Evolutionary conservation across 176 grass and related monocot species (phyloP), one percentile per base, ranked within the genome.

Genomic region (Oryza glumipatula): DNA sequence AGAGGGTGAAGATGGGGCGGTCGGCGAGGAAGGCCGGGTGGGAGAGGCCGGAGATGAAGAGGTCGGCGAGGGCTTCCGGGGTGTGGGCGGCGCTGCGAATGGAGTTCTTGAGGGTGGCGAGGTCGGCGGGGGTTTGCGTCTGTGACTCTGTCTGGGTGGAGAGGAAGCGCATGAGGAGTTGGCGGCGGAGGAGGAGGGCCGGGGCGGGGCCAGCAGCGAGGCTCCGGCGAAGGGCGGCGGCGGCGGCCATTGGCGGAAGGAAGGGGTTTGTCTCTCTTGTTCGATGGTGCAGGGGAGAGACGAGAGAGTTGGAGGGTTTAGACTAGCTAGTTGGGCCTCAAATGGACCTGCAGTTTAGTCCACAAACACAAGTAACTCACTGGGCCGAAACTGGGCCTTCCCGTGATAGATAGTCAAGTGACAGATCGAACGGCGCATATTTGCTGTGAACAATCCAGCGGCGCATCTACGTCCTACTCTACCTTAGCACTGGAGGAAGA

Each of bases 11-110:
- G 71, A 95, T 39, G 17, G 82, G 28, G 43, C 90, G 66, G 80
- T 95, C 90, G 30, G 76, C 23, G 76, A 88, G 70, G 85, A 95
- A 93, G 83, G 83, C 46, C 9, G 76, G 83, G 72, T 87, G 36
- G 26, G 74, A 77, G 41, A 86, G 74, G 10, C 36, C 88, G 22
- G 80, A 67, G 11, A 83, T n/a, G 76, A 90, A 92, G 46, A 90
- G 90, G 56, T 60, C 68, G 48, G 86, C 90, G 47, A 95, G 85
- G 54, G 83, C 68, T 46, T 93, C 90, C 2, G 88, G 86, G 24
- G 65, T 56, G 76, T 87, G 82, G 85, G 82, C 78, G 78, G 88
- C 88, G 83, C 48, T 70, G 52, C 90, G 93, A 70, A 95, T 91
- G 70, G 93, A 78, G 79, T 35, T 83, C 84, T 92, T 95, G 79